A percentile compares a stretch with the other conserved stretches of the same genome.
Conservation (phyloP, 2,329 filamentous ascomycete species). For the Botrytis pseudocinerea region DNA sequence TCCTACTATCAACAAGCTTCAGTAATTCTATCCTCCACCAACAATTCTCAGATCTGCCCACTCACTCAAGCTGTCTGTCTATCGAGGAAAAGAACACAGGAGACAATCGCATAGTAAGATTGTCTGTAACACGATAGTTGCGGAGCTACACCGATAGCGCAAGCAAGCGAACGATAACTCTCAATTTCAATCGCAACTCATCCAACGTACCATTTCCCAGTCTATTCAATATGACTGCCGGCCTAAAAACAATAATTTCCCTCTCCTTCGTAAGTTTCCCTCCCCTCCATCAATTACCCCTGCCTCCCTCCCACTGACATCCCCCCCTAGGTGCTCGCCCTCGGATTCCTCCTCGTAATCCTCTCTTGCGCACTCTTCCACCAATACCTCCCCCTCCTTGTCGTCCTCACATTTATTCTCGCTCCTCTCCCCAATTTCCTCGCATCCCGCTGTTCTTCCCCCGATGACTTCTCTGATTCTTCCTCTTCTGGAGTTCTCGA, state of each 20-base stretch:
- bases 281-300: slow-evolving; percentile 1
- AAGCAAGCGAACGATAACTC: not conserved
- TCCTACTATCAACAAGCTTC: slow-evolving; percentile 1
- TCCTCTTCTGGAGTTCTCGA: slow-evolving; percentile 84
- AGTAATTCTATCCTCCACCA: not conserved
- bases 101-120: not conserved
- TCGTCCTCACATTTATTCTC: slow-evolving; percentile 92
- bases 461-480: slow-evolving; percentile 83
- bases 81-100: not conserved
- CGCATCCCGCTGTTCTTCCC: slow-evolving; percentile 81
- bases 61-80: not conserved
- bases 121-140: not conserved
- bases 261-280: slow-evolving; percentile 78
- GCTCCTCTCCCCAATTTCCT: slow-evolving; percentile 97
- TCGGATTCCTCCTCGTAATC: slow-evolving; percentile 98
- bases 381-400: slow-evolving; percentile 91
- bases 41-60: not conserved
- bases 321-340: slow-evolving; percentile 74
- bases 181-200: not conserved
- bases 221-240: slow-evolving; percentile 62
- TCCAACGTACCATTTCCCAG: not conserved
- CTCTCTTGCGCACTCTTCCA: slow-evolving; percentile 94
- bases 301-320: slow-evolving; percentile 5
- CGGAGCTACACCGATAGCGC: not conserved
- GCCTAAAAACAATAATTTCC: slow-evolving; percentile 97